Percentiles rank a stretch among this genome's conserved stretches.
These are phyloP conservation scores for Phytophthora quininea DNA, from an alignment of 352 stramenopile species.

Conservation along the genomic window DNA sequence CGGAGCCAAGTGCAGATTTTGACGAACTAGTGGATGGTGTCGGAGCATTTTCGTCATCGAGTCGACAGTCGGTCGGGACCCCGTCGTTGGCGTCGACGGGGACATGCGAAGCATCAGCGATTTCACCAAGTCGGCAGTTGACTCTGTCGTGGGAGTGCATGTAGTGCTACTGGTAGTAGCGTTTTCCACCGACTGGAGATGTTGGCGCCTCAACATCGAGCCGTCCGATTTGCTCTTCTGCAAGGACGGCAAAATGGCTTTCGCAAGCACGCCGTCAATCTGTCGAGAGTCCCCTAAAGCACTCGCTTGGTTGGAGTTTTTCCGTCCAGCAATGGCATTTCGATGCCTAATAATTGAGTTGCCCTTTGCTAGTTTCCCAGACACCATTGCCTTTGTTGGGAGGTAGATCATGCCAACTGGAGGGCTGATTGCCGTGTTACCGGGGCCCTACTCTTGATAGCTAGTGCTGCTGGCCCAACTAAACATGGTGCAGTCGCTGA, in stretches of 20 bases:
- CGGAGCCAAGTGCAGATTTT: conserved; percentile 18
- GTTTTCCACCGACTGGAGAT: conserved; percentile 6
- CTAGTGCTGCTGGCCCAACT: conserved; percentile 38
- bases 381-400: conserved; percentile 44
- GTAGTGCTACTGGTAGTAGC: not conserved
- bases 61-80: conserved; percentile 9
- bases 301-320: conserved; percentile 11
- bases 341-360: conserved; percentile 14
- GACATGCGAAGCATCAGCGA: conserved; percentile 18
- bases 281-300: not conserved
- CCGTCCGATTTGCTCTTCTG: conserved; percentile 17
- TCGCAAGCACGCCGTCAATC: conserved; percentile 9
- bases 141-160: conserved; percentile 5
- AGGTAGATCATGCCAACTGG: conserved; percentile 64
- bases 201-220: conserved; percentile 1
- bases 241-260: conserved; percentile 27
- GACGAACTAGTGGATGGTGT: conserved; percentile 1
- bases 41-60: conserved; percentile 4
- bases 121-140: conserved; percentile 16
- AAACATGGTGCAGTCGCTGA: conserved; percentile 8
- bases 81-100: conserved; percentile 3
- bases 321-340: not conserved
- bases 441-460: conserved; percentile 28
- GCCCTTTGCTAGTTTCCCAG: conserved; percentile 36
- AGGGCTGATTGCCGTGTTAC: conserved; percentile 10